These are phyloP conservation scores for Termitomyces sp. DNA, from an alignment of 768 basidiomycete species.

Conservation along the genomic window DNA sequence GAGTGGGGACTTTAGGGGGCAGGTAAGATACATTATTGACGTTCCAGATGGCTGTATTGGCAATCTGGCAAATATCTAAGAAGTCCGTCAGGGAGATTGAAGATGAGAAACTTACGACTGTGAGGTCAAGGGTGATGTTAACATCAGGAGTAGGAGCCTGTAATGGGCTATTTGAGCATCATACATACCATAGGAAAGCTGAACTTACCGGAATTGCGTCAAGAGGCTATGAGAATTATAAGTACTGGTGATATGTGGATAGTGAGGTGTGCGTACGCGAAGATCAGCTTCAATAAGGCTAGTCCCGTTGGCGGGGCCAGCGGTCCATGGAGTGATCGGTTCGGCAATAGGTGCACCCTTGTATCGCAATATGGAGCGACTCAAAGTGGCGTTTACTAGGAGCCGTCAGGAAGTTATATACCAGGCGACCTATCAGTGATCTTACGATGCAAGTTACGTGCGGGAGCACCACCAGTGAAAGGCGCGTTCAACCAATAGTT, in stretches of 20 bases:
- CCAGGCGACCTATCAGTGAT: background rate
- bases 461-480: conserved; percentile 25
- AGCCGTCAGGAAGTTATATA: no score
- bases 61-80: conserved; percentile 5
- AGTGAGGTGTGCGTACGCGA: conserved; percentile 4
- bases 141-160: conserved; percentile 20
- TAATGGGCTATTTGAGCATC: background rate
- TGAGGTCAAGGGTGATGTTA: conserved; percentile 20
- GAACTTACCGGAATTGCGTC: conserved; percentile 2
- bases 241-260: background rate
- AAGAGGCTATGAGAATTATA: conserved; percentile 5
- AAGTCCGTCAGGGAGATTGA: background rate
- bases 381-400: conserved; percentile 21
- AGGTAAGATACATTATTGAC: conserved; percentile 29
- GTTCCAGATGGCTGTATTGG: conserved; percentile 20
- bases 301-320: conserved; percentile 12
- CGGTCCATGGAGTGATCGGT: conserved; percentile 22
- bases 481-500: conserved; percentile 43
- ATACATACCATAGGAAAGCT: background rate
- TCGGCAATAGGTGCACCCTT: conserved; percentile 24
- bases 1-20: conserved; percentile 22
- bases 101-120: conserved; percentile 13
- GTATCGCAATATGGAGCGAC: conserved; percentile 29
- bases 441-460: conserved; percentile 27
- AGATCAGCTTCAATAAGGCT: conserved; percentile 12